A percentile compares a stretch with the other conserved stretches of the same genome.
Evolutionary conservation across 2,329 filamentous ascomycete species (phyloP).

Genomic region (Pyricularia sp.): DNA sequence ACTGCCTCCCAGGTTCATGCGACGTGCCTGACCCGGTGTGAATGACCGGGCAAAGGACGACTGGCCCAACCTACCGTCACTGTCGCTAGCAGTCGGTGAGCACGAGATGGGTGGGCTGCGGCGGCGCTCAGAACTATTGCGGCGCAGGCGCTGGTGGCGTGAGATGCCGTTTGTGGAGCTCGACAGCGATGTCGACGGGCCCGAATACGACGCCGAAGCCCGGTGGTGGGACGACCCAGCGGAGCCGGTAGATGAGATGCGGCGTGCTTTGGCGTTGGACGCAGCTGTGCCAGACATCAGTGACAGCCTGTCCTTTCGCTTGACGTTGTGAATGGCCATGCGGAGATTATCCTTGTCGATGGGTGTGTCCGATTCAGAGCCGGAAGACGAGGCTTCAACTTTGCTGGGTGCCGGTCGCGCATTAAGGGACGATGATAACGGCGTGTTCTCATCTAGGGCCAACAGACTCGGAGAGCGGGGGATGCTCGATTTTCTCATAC

Average conservation of each 20-base stretch:
- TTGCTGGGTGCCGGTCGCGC: neutral
- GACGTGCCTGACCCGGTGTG: slow-evolving; percentile 45
- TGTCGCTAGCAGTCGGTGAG: slow-evolving; percentile 27
- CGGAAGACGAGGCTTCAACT: slow-evolving; percentile 17
- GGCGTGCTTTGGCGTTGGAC: slow-evolving; percentile 23
- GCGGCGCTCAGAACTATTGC: slow-evolving; percentile 39
- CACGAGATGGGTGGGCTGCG: slow-evolving; percentile 44
- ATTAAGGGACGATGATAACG: slow-evolving; percentile 18
- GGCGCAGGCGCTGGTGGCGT: slow-evolving; percentile 29
- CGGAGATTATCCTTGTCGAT: slow-evolving; percentile 47
- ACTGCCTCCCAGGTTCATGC: slow-evolving; percentile 44
- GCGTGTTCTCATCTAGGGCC: slow-evolving; percentile 42
- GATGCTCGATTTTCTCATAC: slow-evolving; percentile 10
- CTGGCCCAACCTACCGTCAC: slow-evolving; percentile 16
- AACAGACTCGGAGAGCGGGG: slow-evolving; percentile 23
- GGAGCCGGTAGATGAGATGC: slow-evolving; percentile 26
- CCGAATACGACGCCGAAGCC: slow-evolving; percentile 25
- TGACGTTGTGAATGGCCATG: slow-evolving; percentile 42
- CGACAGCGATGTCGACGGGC: slow-evolving; percentile 24
- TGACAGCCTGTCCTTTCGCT: slow-evolving; percentile 33
- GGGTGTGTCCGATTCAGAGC: slow-evolving; percentile 30
- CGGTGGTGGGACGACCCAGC: slow-evolving; percentile 15
- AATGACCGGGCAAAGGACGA: slow-evolving; percentile 18
- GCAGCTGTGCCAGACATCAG: slow-evolving; percentile 26
- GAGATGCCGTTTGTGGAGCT: slow-evolving; percentile 48